Evolutionary conservation across 75 land plant species (phyloP).

Genomic region (Selaginella tamariscina): DNA sequence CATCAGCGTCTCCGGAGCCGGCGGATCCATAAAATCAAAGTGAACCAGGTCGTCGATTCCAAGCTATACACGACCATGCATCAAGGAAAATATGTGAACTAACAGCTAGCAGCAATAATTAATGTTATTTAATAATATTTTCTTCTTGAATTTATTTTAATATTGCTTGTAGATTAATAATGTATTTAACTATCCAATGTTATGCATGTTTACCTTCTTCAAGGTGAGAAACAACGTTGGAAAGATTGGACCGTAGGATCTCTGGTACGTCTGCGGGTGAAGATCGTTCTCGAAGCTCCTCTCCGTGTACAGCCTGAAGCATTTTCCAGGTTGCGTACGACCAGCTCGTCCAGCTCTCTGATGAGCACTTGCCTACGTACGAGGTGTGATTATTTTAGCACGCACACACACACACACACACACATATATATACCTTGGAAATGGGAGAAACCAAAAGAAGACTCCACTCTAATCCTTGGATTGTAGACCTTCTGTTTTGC

Average conservation of each 20-base stretch:
- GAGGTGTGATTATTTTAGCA: too few relatives aligned
- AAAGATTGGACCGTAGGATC: slow-evolving; percentile 81
- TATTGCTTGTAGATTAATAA: too few relatives aligned
- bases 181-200: too few relatives aligned
- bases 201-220: too few relatives aligned
- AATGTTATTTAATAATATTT: too few relatives aligned
- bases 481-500: slow-evolving; percentile 86
- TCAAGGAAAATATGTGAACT: too few relatives aligned
- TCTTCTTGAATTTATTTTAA: too few relatives aligned
- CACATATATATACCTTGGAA: too few relatives aligned
- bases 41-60: slow-evolving; percentile 93
- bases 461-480: slow-evolving; percentile 92
- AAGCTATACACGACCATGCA: too few relatives aligned
- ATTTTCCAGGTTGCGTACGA: slow-evolving; percentile 90
- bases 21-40: slow-evolving; percentile 98
- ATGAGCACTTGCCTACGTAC: slow-evolving; percentile 97
- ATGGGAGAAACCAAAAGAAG: slow-evolving; percentile 91
- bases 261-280: slow-evolving; percentile 94
- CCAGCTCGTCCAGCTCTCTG: slow-evolving; percentile 96
- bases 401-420: too few relatives aligned
- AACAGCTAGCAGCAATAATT: too few relatives aligned
- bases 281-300: slow-evolving; percentile 78
- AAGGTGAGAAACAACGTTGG: slow-evolving; percentile 82
- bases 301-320: slow-evolving; percentile 84
- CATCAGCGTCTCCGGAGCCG: slow-evolving; percentile 93